phyloP scores from a whole-genome alignment of 208 protist genomes.

The Acanthamoeba sp. region DNA sequence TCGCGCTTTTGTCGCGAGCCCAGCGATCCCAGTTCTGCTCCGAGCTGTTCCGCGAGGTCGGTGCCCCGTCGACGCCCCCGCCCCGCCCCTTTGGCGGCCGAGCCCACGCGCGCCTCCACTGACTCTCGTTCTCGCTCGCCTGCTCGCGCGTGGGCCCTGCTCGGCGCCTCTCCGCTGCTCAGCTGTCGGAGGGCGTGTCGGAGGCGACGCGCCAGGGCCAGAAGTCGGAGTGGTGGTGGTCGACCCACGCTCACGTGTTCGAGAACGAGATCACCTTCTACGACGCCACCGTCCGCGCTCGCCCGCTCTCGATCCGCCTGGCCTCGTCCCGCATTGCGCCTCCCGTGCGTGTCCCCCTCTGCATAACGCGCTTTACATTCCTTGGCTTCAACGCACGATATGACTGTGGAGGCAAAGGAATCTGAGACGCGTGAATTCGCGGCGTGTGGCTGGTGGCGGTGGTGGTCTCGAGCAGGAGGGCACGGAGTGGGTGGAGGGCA shows the following conservation, averaged over 20 bases:
- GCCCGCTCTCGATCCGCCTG: background rate
- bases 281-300: background rate
- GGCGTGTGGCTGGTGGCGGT: too few relatives aligned
- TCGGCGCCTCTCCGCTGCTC: too few relatives aligned
- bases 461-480: background rate
- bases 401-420: too few relatives aligned
- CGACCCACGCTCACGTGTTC: background rate
- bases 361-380: too few relatives aligned
- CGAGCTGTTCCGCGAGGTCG: background rate
- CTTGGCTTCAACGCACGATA: too few relatives aligned
- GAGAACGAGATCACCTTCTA: slow-evolving; percentile 54
- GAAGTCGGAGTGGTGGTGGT: background rate
- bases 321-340: background rate
- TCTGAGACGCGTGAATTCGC: too few relatives aligned
- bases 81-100: too few relatives aligned
- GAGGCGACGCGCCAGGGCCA: slow-evolving; percentile 35
- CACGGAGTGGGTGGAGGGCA: slow-evolving; percentile 10
- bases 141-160: background rate
- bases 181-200: slow-evolving; percentile 9
- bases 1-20: background rate
- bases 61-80: too few relatives aligned
- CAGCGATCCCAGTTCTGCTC: background rate
- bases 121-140: background rate
- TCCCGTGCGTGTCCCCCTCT: background rate
- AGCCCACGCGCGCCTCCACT: background rate